Base-by-base conservation (phyloP, 2,329 filamentous ascomycete genomes). In the Chaetomium globosum region DNA sequence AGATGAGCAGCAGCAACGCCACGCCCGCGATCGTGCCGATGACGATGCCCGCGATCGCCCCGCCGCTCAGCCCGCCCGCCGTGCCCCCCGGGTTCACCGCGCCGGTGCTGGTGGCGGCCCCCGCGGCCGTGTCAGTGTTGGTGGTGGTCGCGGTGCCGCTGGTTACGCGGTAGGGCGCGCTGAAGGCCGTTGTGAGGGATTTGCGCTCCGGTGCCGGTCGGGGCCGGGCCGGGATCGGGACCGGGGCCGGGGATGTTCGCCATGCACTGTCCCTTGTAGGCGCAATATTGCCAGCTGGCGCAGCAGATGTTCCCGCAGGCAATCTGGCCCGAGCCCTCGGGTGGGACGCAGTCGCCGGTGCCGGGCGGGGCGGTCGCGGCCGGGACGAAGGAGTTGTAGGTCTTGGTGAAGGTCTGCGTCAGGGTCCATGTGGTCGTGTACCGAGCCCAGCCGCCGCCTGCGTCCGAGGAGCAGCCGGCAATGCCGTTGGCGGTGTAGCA, bases 31-130 rank as follows among this genome's bases (percentile, higher is more conserved):
- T 81, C 12, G 86, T 84, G 68, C 90, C 90, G 63, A 93, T 88
- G 69, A 93, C 90, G 72, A 93, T 93, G 66, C 90, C 90, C 19
- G 91, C 90, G 71, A 93, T 93, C 66, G 89, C 90, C 60, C 90
- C 90, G 52, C 82, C 84, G 71, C 87, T 90, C 61, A 93, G 82
- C 52, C 78, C 76, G 63, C 78, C 78, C 31, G 78, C 80, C 36
- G 71, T 72, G 21, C 73, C 75, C 19, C 72, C 74, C 9, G 75
- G 76, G 28, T 77, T 79, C 4, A 83, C 80, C n/a, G 84, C 83
- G 49, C 82, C 80, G 0, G 83, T 79, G 49, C 81, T 81, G 58
- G 83, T 84, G 30, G 78, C 85, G 30, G 76, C 77, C 49, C 76
- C 76, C 21, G 66, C 67, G 49, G 82, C 79, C 13, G 84, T 83